Conservation (phyloP, 352 stramenopile genomes). For the Thalassiosira mediterranea region DNA sequence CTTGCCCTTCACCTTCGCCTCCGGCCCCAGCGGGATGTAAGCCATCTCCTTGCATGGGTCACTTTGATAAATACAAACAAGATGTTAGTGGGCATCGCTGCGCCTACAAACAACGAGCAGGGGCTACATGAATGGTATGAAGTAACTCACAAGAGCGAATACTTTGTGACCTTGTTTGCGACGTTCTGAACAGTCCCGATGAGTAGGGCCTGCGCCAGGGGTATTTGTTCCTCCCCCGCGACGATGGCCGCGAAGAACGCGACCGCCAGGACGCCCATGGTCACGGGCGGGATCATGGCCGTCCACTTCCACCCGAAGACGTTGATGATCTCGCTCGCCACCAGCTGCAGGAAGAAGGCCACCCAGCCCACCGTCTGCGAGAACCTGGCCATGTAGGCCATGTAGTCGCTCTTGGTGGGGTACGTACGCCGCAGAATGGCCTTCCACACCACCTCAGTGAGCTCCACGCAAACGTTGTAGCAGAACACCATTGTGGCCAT, state of each 20-base stretch:
- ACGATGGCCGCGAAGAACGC: slow-evolving; percentile 48
- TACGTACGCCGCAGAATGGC: slow-evolving; percentile 67
- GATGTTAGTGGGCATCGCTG: no score
- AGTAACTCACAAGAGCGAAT: slow-evolving; percentile 60
- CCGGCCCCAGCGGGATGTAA: slow-evolving; percentile 53
- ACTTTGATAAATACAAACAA: no score
- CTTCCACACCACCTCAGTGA: slow-evolving; percentile 85
- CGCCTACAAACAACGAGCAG: no score
- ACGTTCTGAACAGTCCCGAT: slow-evolving; percentile 56
- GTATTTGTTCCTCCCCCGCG: slow-evolving; percentile 38
- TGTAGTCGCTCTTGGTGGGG: slow-evolving; percentile 69
- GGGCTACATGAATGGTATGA: no score
- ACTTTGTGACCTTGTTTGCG: slow-evolving; percentile 52
- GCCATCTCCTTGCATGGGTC: slow-evolving; percentile 64
- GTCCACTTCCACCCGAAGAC: slow-evolving; percentile 48
- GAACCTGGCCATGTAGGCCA: slow-evolving; percentile 59
- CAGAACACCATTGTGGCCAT: slow-evolving; percentile 76
- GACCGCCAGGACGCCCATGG: slow-evolving; percentile 43
- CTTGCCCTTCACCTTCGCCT: slow-evolving; percentile 56
- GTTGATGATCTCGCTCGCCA: slow-evolving; percentile 45
- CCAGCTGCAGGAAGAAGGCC: slow-evolving; percentile 42
- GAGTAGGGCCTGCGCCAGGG: slow-evolving; percentile 33
- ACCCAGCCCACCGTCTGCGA: slow-evolving; percentile 46
- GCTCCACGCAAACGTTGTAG: slow-evolving; percentile 81
- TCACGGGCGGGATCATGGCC: slow-evolving; percentile 41